A percentile compares a stretch with the other conserved stretches of the same genome.
These are phyloP conservation scores for Cryphonectria parasitica DNA, from an alignment of 2,329 filamentous ascomycete species.

Conservation along the genomic window DNA sequence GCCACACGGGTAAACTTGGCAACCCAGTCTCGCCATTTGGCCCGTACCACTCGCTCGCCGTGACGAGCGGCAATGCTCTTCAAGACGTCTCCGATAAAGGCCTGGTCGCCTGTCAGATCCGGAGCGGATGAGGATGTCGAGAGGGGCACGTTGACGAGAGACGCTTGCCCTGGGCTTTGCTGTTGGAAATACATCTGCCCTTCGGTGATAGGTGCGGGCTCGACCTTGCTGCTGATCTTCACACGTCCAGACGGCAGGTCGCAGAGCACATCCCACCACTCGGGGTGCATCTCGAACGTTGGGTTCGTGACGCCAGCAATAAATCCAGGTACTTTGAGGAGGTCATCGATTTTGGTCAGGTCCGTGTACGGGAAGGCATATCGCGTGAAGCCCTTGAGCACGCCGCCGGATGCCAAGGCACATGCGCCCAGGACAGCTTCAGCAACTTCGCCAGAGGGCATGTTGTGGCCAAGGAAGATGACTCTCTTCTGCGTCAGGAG, in stretches of 20 bases:
- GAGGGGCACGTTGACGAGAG: constrained; percentile 49
- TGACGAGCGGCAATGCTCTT: constrained; percentile 83
- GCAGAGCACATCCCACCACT: constrained; percentile 98
- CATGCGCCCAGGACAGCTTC: constrained; percentile 98
- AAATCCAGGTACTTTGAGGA: constrained; percentile 94
- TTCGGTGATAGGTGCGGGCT: constrained; percentile 79
- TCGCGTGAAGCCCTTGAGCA: constrained; percentile 91
- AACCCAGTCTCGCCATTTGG: constrained; percentile 96
- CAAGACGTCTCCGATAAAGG: constrained; percentile 86
- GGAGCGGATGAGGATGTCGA: constrained; percentile 41
- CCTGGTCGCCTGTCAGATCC: constrained; percentile 83
- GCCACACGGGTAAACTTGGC: constrained; percentile 90
- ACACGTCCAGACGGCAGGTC: constrained; percentile 90
- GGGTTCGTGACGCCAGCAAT: constrained; percentile 98
- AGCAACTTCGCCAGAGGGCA: constrained; percentile 92
- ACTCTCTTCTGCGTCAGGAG: constrained; percentile 95
- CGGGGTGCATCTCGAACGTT: constrained; percentile 89
- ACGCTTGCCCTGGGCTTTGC: constrained; percentile 65
- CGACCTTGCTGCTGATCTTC: constrained; percentile 90
- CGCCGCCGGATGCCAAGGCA: constrained; percentile 86
- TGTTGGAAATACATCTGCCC: constrained; percentile 87
- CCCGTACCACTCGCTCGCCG: constrained; percentile 85
- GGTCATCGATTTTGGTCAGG: constrained; percentile 94
- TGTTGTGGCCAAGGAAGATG: constrained; percentile 93
- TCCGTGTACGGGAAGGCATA: constrained; percentile 99